Percentiles rank a stretch among this genome's conserved stretches.
Conservation (phyloP, 306 rosid species). For the Neltuma alba region DNA sequence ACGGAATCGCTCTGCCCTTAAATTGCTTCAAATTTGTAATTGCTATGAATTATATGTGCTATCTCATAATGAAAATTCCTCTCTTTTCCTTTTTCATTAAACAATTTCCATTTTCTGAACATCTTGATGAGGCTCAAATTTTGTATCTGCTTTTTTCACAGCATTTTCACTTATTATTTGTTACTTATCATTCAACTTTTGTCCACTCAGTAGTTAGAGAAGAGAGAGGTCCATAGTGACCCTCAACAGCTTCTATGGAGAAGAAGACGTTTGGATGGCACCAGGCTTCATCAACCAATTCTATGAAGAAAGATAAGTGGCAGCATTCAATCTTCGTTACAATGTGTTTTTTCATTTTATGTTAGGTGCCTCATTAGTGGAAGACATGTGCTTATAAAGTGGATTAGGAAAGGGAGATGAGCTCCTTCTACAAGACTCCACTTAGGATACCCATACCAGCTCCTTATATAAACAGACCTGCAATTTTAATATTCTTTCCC, state of each 20-base stretch:
- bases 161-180: not conserved
- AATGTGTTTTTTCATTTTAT: constrained; percentile 27
- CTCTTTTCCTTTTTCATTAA: not conserved
- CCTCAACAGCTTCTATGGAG: constrained; percentile 98
- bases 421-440: constrained; percentile 91
- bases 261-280: constrained; percentile 94
- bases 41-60: not conserved
- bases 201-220: constrained; percentile 81
- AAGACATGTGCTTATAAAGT: constrained; percentile 79
- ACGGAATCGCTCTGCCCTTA: too few species aligned
- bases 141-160: constrained; percentile 3
- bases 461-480: too few species aligned
- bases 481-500: too few species aligned
- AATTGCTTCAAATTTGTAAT: not conserved
- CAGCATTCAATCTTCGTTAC: constrained; percentile 26
- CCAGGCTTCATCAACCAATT: too few species aligned
- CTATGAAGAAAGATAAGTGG: constrained; percentile 64
- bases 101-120: not conserved
- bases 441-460: too few species aligned
- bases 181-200: constrained; percentile 31
- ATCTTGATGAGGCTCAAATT: not conserved
- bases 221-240: constrained; percentile 87
- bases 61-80: constrained; percentile 15
- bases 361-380: constrained; percentile 93
- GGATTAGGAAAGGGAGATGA: constrained; percentile 92